Evolutionary conservation across 768 basidiomycete genomes (phyloP), one percentile per base, ranked within the genome.

Genomic region (Sporobolomyces pararoseus): DNA sequence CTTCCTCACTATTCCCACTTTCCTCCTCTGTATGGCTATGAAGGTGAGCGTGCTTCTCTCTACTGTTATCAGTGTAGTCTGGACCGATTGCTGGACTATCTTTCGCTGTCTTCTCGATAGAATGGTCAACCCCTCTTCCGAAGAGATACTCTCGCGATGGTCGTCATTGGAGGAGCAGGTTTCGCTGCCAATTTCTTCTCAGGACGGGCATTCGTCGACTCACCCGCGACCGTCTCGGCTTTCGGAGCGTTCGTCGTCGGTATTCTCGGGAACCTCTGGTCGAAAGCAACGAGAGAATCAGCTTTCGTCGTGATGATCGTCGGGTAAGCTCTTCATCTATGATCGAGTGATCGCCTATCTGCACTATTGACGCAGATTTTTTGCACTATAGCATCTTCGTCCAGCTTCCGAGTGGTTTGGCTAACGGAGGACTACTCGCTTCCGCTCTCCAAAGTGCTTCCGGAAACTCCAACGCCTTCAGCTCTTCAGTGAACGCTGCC

Each of bases 201-300:
- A 7, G 84, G 85, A 0, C 80, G 83, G 16, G 74, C 65, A 7
- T 76, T 76, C 52, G 37, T 53, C 17, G 58, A 73, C 31, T 35
- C 63, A 39, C 65, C 76, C 0, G 89, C 92, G 76, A 86, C 91
- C 76, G 86, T 84, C 37, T 86, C 89, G 6, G 88, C 88, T 1
- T 84, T 89, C 65, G 90, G 88, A 25, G 87, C 88, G 1, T 89
- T 93, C 75, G 86, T 87, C 2, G 89, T 92, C 35, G 90, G 90
- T 17, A 79, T 90, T 52, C 81, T 90, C 55, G 84, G 89, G 29
- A 91, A 90, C 77, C 37, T 90, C 4, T 91, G 88, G 67, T 85
- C 87, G 59, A 69, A 63, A 4, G 84, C 57, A 25, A 66, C 70
- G 0, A 21, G 69, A 5, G 69, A 70, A 34, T n/a, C 10, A 7